Percentiles rank a stretch among this genome's conserved stretches.
phyloP scores from a whole-genome alignment of 345 rosid species.

The Schrenkiella parvula region DNA sequence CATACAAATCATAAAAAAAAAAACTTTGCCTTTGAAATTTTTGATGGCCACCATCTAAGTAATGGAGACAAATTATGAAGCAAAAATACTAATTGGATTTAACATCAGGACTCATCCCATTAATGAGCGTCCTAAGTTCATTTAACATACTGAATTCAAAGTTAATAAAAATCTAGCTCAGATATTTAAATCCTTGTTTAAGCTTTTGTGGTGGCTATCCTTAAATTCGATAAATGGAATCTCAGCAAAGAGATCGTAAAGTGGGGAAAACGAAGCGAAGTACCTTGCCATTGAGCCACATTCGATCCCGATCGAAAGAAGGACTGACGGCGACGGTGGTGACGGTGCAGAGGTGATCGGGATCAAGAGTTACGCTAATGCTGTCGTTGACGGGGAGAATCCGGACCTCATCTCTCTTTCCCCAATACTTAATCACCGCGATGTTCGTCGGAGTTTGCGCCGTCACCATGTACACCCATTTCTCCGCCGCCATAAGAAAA shows the following conservation, averaged over 20 bases:
- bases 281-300: constrained; percentile 99
- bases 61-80: no score
- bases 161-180: background rate
- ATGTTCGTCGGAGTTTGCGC: constrained; percentile 96
- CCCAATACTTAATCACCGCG: constrained; percentile 98
- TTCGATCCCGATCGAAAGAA: constrained; percentile 69
- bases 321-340: constrained; percentile 97
- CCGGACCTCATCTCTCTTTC: constrained; percentile 81
- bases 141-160: no score
- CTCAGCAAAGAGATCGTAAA: background rate
- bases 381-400: constrained; percentile 95
- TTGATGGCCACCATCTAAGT: no score
- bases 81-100: background rate
- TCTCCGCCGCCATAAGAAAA: constrained; percentile 45
- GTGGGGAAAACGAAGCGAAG: background rate
- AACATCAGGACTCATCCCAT: no score
- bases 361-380: constrained; percentile 93
- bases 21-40: background rate
- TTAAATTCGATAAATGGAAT: background rate
- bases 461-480: constrained; percentile 77
- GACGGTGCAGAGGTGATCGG: constrained; percentile 84
- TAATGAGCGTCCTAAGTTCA: background rate
- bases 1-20: background rate
- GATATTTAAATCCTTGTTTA: background rate
- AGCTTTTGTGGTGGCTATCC: background rate